Evolutionary conservation across 2,329 filamentous ascomycete species (phyloP), one percentile per base, ranked within the genome.

Genomic region (Colletotrichum aenigma): DNA sequence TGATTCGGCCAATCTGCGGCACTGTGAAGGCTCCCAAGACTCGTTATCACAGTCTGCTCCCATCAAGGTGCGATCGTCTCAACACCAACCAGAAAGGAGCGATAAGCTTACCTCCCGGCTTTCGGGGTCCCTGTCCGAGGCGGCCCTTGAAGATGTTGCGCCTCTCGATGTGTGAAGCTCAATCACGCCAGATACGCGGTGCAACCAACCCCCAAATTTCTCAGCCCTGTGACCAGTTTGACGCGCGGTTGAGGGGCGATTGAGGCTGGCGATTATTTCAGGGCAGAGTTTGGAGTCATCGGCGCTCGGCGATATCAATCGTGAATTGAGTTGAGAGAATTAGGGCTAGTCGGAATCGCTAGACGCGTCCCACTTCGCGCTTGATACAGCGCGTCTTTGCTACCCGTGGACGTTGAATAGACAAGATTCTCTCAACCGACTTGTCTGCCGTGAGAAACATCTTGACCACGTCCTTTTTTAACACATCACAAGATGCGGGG

Each of bases 321-420:
- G 43, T 55, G 38, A 30, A 32, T 62, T 32, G 58, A 24, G 26
- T 32, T 21, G 52, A 55, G 16, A 36, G 21, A 38, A 32, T 28
- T 66, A 34, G 62, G 64, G 56, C 73, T 72, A 73, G 48, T 28
- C 16, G 32, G 28, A 28, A 56, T 34, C 69, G 70, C 58, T 66
- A 36, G 70, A 48, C 58, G 64, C 64, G 74, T 75, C 70, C 70
- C 74, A 75, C 74, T 74, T 75, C 30, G 56, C 21, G 32, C n/a
- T 28, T 16, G n/a, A 30, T 30, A 21, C 43, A 13, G n/a, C 26
- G 26, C 43, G n/a, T 52, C 24, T 36, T 12, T 58, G 60, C 26
- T 36, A 28, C 6, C 26, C 26, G 26, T 28, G 26, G 10, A 9
- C 16, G 18, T 30, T 55, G 36, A 30, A 36, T 30, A 18, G n/a